Evolutionary conservation across 495 filamentous ascomycete genomes (phyloP), one percentile per base, ranked within the genome.

Genomic region (Lasiosphaeria miniovina): DNA sequence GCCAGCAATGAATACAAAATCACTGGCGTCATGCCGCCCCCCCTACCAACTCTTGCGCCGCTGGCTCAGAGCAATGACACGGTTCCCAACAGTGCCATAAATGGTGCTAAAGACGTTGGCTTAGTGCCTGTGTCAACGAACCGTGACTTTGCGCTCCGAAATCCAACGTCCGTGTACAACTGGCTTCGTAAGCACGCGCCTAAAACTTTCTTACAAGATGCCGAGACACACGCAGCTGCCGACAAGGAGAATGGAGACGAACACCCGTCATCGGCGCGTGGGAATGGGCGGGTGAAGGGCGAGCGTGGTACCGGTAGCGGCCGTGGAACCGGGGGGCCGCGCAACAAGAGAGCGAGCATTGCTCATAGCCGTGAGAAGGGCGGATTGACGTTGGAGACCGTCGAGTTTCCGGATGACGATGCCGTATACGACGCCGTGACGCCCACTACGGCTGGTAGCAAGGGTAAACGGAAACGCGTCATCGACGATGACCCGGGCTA

Each of bases 151-250:
- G 78, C 82, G 15, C 73, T 91, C 4, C 83, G 84, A 35, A 97
- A 96, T 65, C 90, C 89, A 0, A 86, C 89, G 41, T 91, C 88
- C 33, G 90, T 95, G 2, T 90, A 92, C 76, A 94, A 93, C 71
- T 97, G 93, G 93, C 77, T 97, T 31, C 84, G 90, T 38, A 84
- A 86, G 58, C 84, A 95, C 67, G 88, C 91, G 57, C 91, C 91
- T 0, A 84, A 91, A 58, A 87, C 88, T 24, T 94, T 93, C 74
- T 75, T 95, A 0, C 89, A 93, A 68, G 90, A 93, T 64, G 87
- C 86, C 55, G 90, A 93, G 68, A 66, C 68, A 45, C 71, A 73
- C 34, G 73, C 74, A 36, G 75, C 72, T 31, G 61, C 53, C 38
- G 68, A 75, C 15, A 84, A 84, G 8, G 86, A 87, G 58, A 87